phyloP scores from a whole-genome alignment of 257 asterid genomes.

The Solanum virginianum region DNA sequence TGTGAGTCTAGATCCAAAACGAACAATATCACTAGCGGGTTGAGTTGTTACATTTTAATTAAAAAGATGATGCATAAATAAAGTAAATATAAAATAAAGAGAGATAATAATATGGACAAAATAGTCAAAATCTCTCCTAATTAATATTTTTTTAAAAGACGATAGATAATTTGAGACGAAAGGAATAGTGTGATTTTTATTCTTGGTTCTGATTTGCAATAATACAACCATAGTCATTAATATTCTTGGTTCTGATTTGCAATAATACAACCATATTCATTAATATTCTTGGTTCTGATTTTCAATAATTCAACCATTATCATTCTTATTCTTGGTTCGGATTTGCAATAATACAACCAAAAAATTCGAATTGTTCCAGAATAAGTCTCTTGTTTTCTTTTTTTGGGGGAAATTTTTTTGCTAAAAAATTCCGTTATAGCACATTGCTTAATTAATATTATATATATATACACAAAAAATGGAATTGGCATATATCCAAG shows the following conservation, averaged over 20 bases:
- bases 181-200: background rate
- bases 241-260: background rate
- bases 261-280: background rate
- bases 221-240: background rate
- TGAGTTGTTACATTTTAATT: too few species aligned
- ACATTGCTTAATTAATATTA: background rate
- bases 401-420: background rate
- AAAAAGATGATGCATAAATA: too few species aligned
- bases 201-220: background rate
- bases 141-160: background rate
- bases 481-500: background rate
- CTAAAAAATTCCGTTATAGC: background rate
- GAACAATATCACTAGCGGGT: too few species aligned
- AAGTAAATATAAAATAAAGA: too few species aligned
- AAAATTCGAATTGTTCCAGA: background rate
- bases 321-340: background rate
- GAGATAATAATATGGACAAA: too few species aligned
- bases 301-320: background rate
- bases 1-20: too few species aligned
- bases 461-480: background rate
- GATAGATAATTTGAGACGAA: background rate
- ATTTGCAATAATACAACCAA: background rate
- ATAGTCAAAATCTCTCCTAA: background rate
- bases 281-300: background rate
- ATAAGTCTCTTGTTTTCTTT: background rate